phyloP scores from a whole-genome alignment of 1,284 basidiomycete species.

The Cryptococcus hybrid region DNA sequence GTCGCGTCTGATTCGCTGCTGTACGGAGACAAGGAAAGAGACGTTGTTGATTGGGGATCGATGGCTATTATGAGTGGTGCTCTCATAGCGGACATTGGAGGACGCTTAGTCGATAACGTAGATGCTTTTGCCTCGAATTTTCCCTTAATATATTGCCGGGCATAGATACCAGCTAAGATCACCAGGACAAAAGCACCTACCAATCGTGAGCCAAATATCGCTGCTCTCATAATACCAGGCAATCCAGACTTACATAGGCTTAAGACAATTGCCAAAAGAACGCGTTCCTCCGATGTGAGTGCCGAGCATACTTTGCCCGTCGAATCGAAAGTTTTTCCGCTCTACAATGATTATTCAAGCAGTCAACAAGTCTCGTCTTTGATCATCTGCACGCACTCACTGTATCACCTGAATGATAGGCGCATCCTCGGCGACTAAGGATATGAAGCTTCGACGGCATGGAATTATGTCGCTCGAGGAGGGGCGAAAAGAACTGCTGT shows the following conservation, averaged over 20 bases:
- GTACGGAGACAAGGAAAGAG: slow-evolving; percentile 3
- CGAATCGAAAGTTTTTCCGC: slow-evolving; percentile 28
- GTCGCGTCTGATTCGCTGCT: slow-evolving; percentile 3
- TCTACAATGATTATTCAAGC: slow-evolving; percentile 10
- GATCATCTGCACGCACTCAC: slow-evolving; percentile 10
- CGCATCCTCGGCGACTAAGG: slow-evolving; percentile 12
- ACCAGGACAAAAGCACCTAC: slow-evolving; percentile 18
- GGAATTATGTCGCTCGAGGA: too few species aligned
- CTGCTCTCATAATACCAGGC: background rate
- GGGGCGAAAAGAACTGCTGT: too few species aligned
- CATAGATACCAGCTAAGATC: slow-evolving; percentile 10
- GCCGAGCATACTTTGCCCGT: slow-evolving; percentile 26
- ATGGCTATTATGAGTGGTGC: slow-evolving; percentile 10
- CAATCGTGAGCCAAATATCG: background rate
- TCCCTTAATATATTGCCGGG: slow-evolving; percentile 2
- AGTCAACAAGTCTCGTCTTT: too few species aligned
- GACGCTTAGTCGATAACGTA: background rate
- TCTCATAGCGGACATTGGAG: slow-evolving; percentile 13
- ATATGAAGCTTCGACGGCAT: too few species aligned
- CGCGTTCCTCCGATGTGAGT: slow-evolving; percentile 21
- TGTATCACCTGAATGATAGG: slow-evolving; percentile 16
- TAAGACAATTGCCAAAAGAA: slow-evolving; percentile 20
- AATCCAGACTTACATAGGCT: slow-evolving; percentile 21
- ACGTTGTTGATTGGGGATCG: slow-evolving; percentile 2
- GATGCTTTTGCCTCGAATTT: slow-evolving; percentile 2